Percentiles rank a stretch among this genome's conserved stretches.
These are phyloP conservation scores for Daldinia caldariorum DNA, from an alignment of 495 filamentous ascomycete species.

Conservation along the genomic window DNA sequence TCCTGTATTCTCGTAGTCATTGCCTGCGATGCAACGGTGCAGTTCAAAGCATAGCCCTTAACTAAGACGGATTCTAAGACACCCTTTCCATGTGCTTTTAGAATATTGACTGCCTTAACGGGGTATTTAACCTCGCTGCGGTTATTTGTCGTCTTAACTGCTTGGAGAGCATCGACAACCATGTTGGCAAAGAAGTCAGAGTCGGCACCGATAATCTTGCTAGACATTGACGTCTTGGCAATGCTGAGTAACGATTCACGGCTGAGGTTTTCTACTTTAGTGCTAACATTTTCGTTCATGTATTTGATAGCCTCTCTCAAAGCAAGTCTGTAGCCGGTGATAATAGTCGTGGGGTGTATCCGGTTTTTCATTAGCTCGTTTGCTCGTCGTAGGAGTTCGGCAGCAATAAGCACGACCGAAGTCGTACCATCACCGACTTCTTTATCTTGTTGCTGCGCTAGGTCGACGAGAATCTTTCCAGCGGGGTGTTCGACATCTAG, in stretches of 20 bases:
- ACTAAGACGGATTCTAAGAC: slow-evolving; percentile 88
- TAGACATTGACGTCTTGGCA: slow-evolving; percentile 98
- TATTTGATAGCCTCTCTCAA: slow-evolving; percentile 97
- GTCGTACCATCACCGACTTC: slow-evolving; percentile 99
- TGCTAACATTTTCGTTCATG: slow-evolving; percentile 97
- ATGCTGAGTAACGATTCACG: slow-evolving; percentile 92
- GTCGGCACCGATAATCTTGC: slow-evolving; percentile 97
- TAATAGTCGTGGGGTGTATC: slow-evolving; percentile 99
- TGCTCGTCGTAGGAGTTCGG: slow-evolving; percentile 90
- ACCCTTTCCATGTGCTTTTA: slow-evolving; percentile 98
- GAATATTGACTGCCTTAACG: slow-evolving; percentile 97
- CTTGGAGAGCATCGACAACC: slow-evolving; percentile 95
- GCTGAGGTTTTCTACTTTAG: slow-evolving; percentile 90
- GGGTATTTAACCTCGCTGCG: slow-evolving; percentile 93
- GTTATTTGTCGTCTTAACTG: slow-evolving; percentile 92
- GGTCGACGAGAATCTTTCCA: slow-evolving; percentile 96
- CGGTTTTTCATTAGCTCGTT: slow-evolving; percentile 99
- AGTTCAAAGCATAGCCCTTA: slow-evolving; percentile 97
- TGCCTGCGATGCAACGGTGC: slow-evolving; percentile 96
- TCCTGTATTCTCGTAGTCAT: slow-evolving; percentile 94
- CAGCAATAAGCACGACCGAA: slow-evolving; percentile 95
- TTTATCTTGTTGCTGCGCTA: slow-evolving; percentile 98
- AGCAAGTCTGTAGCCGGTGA: slow-evolving; percentile 95
- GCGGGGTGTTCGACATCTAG: slow-evolving; percentile 98
- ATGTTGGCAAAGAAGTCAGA: slow-evolving; percentile 97